Percentiles rank a stretch among this genome's conserved stretches.
Conservation (phyloP, 208 protist species). For the Tritrichomonas foetus region DNA sequence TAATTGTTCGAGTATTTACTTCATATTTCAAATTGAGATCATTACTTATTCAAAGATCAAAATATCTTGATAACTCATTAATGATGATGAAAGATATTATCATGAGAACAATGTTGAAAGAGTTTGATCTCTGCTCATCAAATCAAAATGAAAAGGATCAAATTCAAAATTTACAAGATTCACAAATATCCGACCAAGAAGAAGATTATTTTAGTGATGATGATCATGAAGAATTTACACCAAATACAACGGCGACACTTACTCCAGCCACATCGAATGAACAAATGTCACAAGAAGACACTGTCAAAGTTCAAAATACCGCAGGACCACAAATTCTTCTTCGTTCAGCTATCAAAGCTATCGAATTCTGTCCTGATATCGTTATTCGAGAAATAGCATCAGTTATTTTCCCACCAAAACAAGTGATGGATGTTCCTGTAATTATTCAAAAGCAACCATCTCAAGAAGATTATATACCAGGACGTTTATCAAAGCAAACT, state of each 20-base stretch:
- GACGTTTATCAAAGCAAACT: background rate
- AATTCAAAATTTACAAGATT: background rate
- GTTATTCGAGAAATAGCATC: background rate
- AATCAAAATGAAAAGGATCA: background rate
- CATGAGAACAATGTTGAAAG: background rate
- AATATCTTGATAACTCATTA: background rate
- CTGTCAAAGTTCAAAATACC: background rate
- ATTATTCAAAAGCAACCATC: background rate
- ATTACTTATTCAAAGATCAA: constrained; percentile 9
- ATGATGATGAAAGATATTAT: background rate
- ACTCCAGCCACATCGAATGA: background rate
- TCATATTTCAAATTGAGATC: background rate
- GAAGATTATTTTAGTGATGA: background rate
- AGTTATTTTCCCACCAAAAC: background rate
- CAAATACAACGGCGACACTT: background rate
- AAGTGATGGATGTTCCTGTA: background rate
- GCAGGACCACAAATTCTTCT: background rate
- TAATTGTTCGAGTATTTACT: background rate
- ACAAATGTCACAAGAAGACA: background rate
- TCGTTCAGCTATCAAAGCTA: background rate
- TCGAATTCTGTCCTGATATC: background rate
- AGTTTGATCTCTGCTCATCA: background rate
- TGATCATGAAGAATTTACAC: background rate
- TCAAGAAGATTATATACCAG: constrained; percentile 13
- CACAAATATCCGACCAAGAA: background rate